Evolutionary conservation across 352 stramenopile genomes (phyloP), one percentile per base, ranked within the genome.

Genomic region (Phytophthora uliginosa): DNA sequence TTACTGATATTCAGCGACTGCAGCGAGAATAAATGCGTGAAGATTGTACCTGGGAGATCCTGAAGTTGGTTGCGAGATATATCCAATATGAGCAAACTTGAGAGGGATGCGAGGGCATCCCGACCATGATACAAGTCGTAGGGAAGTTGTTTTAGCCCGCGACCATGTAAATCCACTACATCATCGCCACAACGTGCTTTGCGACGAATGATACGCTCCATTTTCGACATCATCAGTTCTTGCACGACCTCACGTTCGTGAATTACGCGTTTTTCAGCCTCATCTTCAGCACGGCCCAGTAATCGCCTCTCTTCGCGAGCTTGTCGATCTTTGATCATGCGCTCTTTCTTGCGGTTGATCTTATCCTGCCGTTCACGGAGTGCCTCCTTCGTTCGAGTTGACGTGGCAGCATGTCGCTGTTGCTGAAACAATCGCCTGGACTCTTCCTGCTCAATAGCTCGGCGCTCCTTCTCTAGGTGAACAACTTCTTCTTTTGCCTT

Each of bases 51-150:
- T 0, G 86, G 86, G 2, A 95, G 76, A 1, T 33, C 58, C 7
- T 69, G 40, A 18, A 95, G 76, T 13, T 70, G 51, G 52, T 95
- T 95, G n/a, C 73, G 66, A 3, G 82, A 77, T 42, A 95, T 52
- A 59, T 90, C 86, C 15, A 95, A 47, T 24, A 93, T 82, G n/a
- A 95, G 54, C 26, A 95, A 62, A 64, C 80, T 90, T 7, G 88
- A 89, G 4, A 95, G 73, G 17, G 79, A 71, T 34, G 72, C 71
- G 10, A 93, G 68, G 0, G 81, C 76, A 28, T 91, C 83, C 54
- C 81, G 82, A 8, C 85, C 88, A 52, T 84, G 78, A 45, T 81
- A 92, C 33, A 90, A 60, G 12, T 77, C 50, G 0, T 60, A 13
- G 12, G 88, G 85, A 2, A 95, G 17, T 24, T 81, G 77, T 10